Conservation (phyloP, 805 yeast species). For the Wickerhamomyces mucosus region DNA sequence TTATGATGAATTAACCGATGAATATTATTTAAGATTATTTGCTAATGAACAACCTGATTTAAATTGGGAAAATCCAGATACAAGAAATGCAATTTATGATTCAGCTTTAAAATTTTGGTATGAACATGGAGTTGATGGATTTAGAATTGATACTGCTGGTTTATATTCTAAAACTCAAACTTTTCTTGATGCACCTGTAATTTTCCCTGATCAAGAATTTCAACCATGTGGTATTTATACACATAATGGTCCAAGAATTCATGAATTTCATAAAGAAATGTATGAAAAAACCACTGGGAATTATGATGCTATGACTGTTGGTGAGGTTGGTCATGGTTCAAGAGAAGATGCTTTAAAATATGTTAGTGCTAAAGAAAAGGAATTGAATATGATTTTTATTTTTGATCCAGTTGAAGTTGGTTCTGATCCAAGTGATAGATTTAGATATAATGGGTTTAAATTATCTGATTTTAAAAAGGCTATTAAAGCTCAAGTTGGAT, state of each 20-base stretch:
- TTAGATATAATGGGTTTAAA: conserved; percentile 23
- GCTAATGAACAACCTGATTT: conserved; percentile 49
- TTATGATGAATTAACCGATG: conserved; percentile 42
- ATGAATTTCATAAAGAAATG: conserved; percentile 49
- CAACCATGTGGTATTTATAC: conserved; percentile 29
- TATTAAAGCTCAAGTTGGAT: conserved; percentile 24
- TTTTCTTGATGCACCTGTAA: conserved; percentile 40
- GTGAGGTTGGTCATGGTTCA: conserved; percentile 39
- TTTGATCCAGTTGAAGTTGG: conserved; percentile 30
- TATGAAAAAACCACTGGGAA: conserved; percentile 30
- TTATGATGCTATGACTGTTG: conserved; percentile 48
- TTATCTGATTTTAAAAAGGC: conserved; percentile 34
- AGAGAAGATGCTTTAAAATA: conserved; percentile 34
- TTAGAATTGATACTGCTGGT: conserved; percentile 48
- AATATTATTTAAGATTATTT: conserved; percentile 46
- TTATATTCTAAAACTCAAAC: conserved; percentile 38
- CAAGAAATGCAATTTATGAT: conserved; percentile 28
- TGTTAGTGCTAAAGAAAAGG: conserved; percentile 28
- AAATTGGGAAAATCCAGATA: conserved; percentile 44
- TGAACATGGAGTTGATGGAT: conserved; percentile 47
- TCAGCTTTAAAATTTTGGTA: conserved; percentile 44
- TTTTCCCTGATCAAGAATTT: conserved; percentile 28
- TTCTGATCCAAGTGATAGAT: conserved; percentile 26
- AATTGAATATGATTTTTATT: conserved; percentile 32
- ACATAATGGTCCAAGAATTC: conserved; percentile 45